Evolutionary conservation across 495 filamentous ascomycete species (phyloP).

Genomic region (Evansstolkia leycettana): DNA sequence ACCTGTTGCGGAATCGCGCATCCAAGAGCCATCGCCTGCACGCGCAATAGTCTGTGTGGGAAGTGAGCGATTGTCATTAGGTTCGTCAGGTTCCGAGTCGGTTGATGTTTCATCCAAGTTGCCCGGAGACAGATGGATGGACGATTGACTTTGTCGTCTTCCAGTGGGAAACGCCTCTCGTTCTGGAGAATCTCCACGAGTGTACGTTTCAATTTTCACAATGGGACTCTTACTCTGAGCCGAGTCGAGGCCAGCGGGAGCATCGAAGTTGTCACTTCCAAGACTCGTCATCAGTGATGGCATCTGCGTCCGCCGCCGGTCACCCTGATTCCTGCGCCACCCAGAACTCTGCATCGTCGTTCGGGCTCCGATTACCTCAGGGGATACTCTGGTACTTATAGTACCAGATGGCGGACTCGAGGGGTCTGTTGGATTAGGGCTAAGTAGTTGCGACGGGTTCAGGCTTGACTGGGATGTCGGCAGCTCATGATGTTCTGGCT

Average conservation of each 20-base stretch:
- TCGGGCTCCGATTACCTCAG: not conserved
- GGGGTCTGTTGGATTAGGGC: conserved; percentile 9
- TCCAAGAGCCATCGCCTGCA: conserved; percentile 21
- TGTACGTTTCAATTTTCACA: conserved; percentile 31
- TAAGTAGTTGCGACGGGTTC: conserved; percentile 14
- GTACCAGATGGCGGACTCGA: conserved; percentile 8
- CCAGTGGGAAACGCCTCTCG: conserved; percentile 10
- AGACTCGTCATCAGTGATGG: conserved; percentile 13
- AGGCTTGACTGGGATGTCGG: too few relatives aligned
- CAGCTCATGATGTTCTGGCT: too few relatives aligned
- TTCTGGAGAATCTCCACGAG: conserved; percentile 38
- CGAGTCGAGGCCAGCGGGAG: conserved; percentile 9
- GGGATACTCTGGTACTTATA: conserved; percentile 1
- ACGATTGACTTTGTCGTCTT: conserved; percentile 23
- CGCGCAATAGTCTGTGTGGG: conserved; percentile 12
- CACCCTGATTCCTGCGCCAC: not conserved
- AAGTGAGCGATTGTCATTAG: conserved; percentile 8
- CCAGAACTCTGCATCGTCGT: not conserved
- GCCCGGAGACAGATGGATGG: conserved; percentile 27
- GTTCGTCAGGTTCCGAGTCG: conserved; percentile 19
- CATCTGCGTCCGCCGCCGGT: conserved; percentile 3
- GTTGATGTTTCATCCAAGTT: conserved; percentile 10
- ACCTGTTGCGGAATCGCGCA: conserved; percentile 15
- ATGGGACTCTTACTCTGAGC: conserved; percentile 31
- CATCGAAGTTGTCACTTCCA: conserved; percentile 8